phyloP scores from a whole-genome alignment of 106 monocot species.

The Dendrobium officinale region DNA sequence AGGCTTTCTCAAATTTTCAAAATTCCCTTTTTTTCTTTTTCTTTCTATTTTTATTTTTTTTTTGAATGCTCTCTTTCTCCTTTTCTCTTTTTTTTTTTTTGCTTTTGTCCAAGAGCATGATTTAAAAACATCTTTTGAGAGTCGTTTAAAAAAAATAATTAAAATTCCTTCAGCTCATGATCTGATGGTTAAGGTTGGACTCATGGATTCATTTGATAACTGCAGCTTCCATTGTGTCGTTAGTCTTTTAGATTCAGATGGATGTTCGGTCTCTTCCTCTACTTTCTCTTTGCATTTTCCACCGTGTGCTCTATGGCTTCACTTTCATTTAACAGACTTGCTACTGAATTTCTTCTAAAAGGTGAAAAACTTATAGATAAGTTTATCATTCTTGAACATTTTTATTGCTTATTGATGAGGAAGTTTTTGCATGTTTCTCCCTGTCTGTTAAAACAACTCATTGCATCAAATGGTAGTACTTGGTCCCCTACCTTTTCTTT shows the following conservation, averaged over 20 bases:
- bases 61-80: constrained; percentile 39
- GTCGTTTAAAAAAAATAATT: background rate
- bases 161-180: background rate
- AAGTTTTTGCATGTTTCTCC: constrained; percentile 11
- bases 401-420: constrained; percentile 10
- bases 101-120: constrained; percentile 18
- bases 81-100: constrained; percentile 11
- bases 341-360: constrained; percentile 37
- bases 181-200: constrained; percentile 32
- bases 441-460: constrained; percentile 10
- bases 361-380: constrained; percentile 47
- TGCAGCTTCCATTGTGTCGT: constrained; percentile 37
- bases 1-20: too few relatives aligned
- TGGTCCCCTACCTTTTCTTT: constrained; percentile 38
- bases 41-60: too few relatives aligned
- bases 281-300: constrained; percentile 59
- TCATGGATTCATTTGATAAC: constrained; percentile 68
- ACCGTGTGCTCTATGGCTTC: constrained; percentile 65
- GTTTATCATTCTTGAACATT: constrained; percentile 69
- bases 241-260: constrained; percentile 31
- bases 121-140: constrained; percentile 16
- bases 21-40: too few relatives aligned
- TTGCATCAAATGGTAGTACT: constrained; percentile 19
- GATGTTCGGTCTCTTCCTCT: constrained; percentile 22
- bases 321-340: constrained; percentile 52